Conservation (phyloP, 371 early-diverging fungal genomes). For the Sporodiniella umbellata region DNA sequence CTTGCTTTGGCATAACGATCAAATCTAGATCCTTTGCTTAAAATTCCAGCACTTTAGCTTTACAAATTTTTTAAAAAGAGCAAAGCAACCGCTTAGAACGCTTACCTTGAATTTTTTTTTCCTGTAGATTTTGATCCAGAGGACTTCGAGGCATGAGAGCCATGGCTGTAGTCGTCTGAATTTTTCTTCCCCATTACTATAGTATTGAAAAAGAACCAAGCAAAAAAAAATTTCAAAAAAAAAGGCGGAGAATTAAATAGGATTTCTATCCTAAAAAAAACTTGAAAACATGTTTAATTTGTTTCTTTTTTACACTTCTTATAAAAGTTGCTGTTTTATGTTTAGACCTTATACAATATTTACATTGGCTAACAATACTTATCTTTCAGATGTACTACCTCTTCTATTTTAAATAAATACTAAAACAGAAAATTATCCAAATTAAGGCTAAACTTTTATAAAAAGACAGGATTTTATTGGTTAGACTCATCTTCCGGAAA, state of each 20-base stretch:
- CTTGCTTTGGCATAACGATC: conserved; percentile 23
- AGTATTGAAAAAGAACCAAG: not conserved
- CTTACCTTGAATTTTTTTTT: conserved; percentile 13
- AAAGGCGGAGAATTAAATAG: not conserved
- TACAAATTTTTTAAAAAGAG: not conserved
- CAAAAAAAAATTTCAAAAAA: conserved; percentile 1
- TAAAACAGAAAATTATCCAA: too few species aligned
- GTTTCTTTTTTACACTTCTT: too few species aligned
- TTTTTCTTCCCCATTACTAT: conserved; percentile 27
- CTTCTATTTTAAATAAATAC: too few species aligned
- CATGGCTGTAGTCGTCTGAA: conserved; percentile 17
- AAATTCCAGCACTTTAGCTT: not conserved
- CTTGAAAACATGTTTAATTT: too few species aligned
- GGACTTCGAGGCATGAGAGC: conserved; percentile 4
- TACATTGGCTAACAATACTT: too few species aligned
- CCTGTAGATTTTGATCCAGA: conserved; percentile 12
- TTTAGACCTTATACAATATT: too few species aligned
- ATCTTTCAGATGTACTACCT: too few species aligned
- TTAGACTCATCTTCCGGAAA: too few species aligned
- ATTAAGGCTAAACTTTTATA: too few species aligned
- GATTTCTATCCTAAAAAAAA: too few species aligned
- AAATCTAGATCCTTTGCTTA: conserved; percentile 16
- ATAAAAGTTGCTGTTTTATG: too few species aligned
- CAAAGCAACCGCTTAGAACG: not conserved
- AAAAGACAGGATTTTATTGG: too few species aligned